phyloP scores from a whole-genome alignment of 495 filamentous ascomycete genomes.

The Penicillium argentinense region DNA sequence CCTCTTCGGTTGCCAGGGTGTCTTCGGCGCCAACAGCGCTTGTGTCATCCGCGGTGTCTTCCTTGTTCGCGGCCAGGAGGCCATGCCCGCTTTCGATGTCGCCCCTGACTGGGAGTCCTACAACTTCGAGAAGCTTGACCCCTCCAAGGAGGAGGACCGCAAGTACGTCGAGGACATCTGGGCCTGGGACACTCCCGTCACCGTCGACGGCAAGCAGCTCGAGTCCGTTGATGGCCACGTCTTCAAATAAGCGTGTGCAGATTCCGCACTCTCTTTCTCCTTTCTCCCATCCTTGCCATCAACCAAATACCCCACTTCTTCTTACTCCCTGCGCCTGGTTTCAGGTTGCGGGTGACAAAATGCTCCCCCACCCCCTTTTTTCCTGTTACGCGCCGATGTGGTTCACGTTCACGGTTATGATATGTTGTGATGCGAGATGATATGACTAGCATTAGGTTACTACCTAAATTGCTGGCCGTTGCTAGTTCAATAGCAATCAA shows the following conservation, averaged over 20 bases:
- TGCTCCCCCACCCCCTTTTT: conserved; percentile 8
- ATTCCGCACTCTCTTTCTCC: not conserved
- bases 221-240: conserved; percentile 86
- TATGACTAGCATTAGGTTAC: conserved; percentile 9
- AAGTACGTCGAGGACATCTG: conserved; percentile 85
- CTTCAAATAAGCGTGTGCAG: conserved; percentile 81
- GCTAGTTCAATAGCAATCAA: conserved; percentile 27
- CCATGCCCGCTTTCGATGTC: conserved; percentile 84
- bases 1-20: conserved; percentile 89
- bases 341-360: conserved; percentile 17
- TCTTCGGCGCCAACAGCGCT: conserved; percentile 84
- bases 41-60: conserved; percentile 89
- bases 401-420: conserved; percentile 34
- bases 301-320: conserved; percentile 4
- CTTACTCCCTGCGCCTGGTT: conserved; percentile 1
- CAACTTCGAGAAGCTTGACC: conserved; percentile 92
- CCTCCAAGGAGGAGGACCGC: conserved; percentile 74
- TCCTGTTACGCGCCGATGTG: conserved; percentile 31
- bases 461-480: conserved; percentile 9
- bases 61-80: conserved; percentile 88
- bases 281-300: conserved; percentile 11
- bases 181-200: conserved; percentile 82
- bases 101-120: conserved; percentile 98
- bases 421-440: conserved; percentile 34
- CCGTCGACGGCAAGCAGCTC: conserved; percentile 78